phyloP scores from a whole-genome alignment of 164 flowering plant genomes.

The Liquidambar formosana region DNA sequence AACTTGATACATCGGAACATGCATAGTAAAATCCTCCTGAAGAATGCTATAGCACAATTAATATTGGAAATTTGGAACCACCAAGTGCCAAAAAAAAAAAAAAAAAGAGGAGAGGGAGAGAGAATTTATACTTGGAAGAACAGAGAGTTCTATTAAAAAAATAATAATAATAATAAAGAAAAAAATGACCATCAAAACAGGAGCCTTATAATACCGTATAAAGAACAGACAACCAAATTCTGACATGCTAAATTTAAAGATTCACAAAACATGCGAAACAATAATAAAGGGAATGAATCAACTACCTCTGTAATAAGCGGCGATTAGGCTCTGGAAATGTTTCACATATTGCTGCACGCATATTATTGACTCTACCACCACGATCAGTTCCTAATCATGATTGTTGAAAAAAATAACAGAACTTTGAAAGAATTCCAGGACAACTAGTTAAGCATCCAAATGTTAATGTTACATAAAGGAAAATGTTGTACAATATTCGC shows the following conservation, averaged over 20 bases:
- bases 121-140: too few relatives aligned
- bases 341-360: conserved; percentile 79
- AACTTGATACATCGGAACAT: too few relatives aligned
- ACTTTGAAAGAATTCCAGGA: neutral
- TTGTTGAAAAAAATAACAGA: neutral
- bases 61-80: too few relatives aligned
- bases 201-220: neutral
- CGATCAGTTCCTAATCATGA: conserved; percentile 67
- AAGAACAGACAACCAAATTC: neutral
- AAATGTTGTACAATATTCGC: too few relatives aligned
- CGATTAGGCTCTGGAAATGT: conserved; percentile 98
- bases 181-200: neutral
- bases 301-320: conserved; percentile 81
- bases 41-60: too few relatives aligned
- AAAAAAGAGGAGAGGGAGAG: too few relatives aligned
- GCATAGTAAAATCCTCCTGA: too few relatives aligned
- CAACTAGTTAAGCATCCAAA: neutral
- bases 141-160: too few relatives aligned
- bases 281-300: conserved; percentile 1
- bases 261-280: neutral
- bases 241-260: neutral
- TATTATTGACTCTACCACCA: conserved; percentile 57
- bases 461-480: too few relatives aligned
- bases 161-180: too few relatives aligned
- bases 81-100: too few relatives aligned